These are phyloP conservation scores for Artemisia tridentata DNA, from an alignment of 129 eudicot genomes.

Conservation along the genomic window DNA sequence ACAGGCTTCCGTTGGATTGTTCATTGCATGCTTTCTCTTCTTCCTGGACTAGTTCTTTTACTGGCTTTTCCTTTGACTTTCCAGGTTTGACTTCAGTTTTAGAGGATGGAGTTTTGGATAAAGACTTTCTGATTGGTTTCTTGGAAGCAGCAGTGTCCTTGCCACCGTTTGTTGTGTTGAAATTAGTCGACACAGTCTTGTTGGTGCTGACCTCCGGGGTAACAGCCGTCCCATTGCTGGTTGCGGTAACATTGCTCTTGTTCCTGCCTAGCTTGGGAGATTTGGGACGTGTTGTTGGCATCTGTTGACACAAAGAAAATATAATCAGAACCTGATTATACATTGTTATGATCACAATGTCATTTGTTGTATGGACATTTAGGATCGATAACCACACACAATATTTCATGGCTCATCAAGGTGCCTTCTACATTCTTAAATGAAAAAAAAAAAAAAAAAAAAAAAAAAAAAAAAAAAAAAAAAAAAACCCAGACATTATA, in stretches of 20 bases:
- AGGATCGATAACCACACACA: neutral
- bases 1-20: conserved; percentile 28
- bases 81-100: conserved; percentile 47
- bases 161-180: conserved; percentile 23
- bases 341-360: neutral
- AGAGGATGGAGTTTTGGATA: conserved; percentile 34
- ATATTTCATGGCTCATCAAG: neutral
- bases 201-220: conserved; percentile 38
- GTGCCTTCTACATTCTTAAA: neutral
- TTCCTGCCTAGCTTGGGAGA: conserved; percentile 95
- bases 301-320: conserved; percentile 33
- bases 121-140: conserved; percentile 51
- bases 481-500: neutral
- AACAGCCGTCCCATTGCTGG: conserved; percentile 35
- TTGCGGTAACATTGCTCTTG: conserved; percentile 42
- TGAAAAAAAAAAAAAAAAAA: too few relatives aligned
- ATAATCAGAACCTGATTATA: conserved; percentile 8
- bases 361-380: neutral
- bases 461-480: too few relatives aligned
- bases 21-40: conserved; percentile 31
- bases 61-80: conserved; percentile 41
- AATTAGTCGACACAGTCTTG: conserved; percentile 28
- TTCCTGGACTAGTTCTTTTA: conserved; percentile 31
- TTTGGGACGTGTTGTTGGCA: conserved; percentile 84
- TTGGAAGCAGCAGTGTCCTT: conserved; percentile 33